Evolutionary conservation across 257 asterid species (phyloP).

Genomic region (Plantago ovata): DNA sequence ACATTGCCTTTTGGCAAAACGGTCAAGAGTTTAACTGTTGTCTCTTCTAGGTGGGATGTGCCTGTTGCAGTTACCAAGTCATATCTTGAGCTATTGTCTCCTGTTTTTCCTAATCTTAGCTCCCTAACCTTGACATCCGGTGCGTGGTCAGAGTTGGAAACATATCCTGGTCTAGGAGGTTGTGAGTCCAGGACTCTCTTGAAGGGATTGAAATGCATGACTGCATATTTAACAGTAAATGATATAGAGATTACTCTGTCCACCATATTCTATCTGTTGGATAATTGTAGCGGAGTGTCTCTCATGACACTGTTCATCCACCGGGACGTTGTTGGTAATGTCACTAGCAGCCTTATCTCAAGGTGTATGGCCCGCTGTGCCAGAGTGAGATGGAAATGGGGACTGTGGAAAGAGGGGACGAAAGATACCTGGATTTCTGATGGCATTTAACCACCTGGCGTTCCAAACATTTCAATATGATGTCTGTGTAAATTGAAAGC

Average conservation of each 20-base stretch:
- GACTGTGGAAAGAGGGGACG: constrained; percentile 75
- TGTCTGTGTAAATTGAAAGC: too few relatives aligned
- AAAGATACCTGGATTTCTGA: constrained; percentile 56
- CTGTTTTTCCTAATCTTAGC: constrained; percentile 45
- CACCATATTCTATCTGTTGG: constrained; percentile 43
- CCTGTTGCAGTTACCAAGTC: constrained; percentile 38
- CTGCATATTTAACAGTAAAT: constrained; percentile 53
- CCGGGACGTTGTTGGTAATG: constrained; percentile 54
- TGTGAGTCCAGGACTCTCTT: constrained; percentile 30
- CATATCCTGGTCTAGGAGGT: constrained; percentile 29
- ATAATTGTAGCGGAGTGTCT: constrained; percentile 40
- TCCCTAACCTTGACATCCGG: constrained; percentile 55
- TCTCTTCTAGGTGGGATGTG: constrained; percentile 38
- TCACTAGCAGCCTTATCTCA: constrained; percentile 49
- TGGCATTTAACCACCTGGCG: constrained; percentile 24
- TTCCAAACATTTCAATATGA: neutral
- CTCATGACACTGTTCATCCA: constrained; percentile 48
- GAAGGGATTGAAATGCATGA: constrained; percentile 53
- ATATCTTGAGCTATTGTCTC: constrained; percentile 41
- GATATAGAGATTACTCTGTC: constrained; percentile 53
- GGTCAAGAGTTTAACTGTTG: constrained; percentile 41
- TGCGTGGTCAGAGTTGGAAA: constrained; percentile 59
- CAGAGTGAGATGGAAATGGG: constrained; percentile 78
- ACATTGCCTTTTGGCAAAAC: constrained; percentile 45
- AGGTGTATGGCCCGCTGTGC: constrained; percentile 45